These are phyloP conservation scores for Colletotrichum higginsianum DNA, from an alignment of 2,329 filamentous ascomycete genomes.

Conservation along the genomic window DNA sequence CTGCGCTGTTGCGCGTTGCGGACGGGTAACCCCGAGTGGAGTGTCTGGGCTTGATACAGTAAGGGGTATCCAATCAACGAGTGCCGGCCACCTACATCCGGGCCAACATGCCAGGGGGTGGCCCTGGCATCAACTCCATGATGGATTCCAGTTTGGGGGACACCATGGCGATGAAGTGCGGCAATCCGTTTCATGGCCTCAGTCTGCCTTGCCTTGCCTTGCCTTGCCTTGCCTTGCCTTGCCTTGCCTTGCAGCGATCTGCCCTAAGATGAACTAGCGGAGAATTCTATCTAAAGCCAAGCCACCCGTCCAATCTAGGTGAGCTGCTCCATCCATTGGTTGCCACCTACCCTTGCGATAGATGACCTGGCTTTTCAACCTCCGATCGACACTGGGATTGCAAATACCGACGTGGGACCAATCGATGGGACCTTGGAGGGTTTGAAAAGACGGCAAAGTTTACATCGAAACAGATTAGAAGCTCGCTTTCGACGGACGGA, in stretches of 20 bases:
- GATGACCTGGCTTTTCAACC: not conserved
- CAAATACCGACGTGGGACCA: conserved; percentile 20
- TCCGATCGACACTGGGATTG: conserved; percentile 30
- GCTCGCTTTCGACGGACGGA: conserved; percentile 25
- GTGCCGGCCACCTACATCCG: conserved; percentile 1
- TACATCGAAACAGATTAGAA: conserved; percentile 22
- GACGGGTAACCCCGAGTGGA: conserved; percentile 29
- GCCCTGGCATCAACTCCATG: conserved; percentile 1
- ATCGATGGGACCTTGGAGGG: not conserved
- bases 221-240: conserved; percentile 14
- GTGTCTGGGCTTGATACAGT: conserved; percentile 4
- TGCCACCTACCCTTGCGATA: not conserved
- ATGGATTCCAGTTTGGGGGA: not conserved
- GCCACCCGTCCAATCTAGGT: conserved; percentile 27
- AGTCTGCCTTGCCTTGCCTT: conserved; percentile 29
- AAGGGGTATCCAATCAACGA: conserved; percentile 4
- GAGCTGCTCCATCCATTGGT: conserved; percentile 11
- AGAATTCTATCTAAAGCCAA: conserved; percentile 36
- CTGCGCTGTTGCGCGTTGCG: no score
- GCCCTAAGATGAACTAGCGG: conserved; percentile 22
- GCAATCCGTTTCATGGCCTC: conserved; percentile 16
- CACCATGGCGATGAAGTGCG: conserved; percentile 2
- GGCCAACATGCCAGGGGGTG: conserved; percentile 2
- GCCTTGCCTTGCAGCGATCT: conserved; percentile 20
- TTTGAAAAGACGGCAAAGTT: conserved; percentile 5